Evolutionary conservation across 495 filamentous ascomycete genomes (phyloP).

Genomic region (Penicillium herquei): DNA sequence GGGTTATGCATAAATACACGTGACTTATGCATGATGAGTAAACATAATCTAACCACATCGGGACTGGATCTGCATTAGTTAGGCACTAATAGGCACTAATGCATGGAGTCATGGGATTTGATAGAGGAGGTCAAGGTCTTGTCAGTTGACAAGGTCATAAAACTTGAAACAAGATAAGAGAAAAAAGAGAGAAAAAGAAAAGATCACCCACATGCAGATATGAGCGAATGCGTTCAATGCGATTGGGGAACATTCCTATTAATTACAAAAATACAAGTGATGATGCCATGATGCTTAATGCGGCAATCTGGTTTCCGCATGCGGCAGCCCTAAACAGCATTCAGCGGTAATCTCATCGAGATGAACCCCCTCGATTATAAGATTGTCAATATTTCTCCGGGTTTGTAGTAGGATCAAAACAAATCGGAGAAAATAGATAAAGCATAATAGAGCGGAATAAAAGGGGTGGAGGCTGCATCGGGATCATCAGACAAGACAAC

Average conservation of each 20-base stretch:
- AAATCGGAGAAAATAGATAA: background rate
- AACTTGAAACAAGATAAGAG: conserved; percentile 4
- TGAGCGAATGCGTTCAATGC: background rate
- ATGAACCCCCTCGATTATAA: conserved; percentile 3
- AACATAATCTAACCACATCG: no score
- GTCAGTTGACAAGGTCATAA: conserved; percentile 30
- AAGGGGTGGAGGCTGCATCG: conserved; percentile 15
- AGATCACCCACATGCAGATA: background rate
- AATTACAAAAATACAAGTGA: conserved; percentile 20
- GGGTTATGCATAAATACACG: background rate
- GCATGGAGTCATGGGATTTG: background rate
- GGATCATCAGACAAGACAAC: conserved; percentile 24
- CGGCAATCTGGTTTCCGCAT: conserved; percentile 29
- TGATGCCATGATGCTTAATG: conserved; percentile 30
- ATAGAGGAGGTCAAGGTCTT: background rate
- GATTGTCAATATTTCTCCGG: background rate
- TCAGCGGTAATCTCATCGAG: conserved; percentile 14
- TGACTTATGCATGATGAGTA: background rate
- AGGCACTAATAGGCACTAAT: background rate
- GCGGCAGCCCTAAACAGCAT: conserved; percentile 22
- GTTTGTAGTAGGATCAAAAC: background rate
- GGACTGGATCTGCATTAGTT: background rate
- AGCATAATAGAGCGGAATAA: background rate
- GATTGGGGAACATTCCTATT: conserved; percentile 3
- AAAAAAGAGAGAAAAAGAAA: background rate